Base-by-base conservation (phyloP, 768 basidiomycete species). In the Pulveroboletus sp. region DNA sequence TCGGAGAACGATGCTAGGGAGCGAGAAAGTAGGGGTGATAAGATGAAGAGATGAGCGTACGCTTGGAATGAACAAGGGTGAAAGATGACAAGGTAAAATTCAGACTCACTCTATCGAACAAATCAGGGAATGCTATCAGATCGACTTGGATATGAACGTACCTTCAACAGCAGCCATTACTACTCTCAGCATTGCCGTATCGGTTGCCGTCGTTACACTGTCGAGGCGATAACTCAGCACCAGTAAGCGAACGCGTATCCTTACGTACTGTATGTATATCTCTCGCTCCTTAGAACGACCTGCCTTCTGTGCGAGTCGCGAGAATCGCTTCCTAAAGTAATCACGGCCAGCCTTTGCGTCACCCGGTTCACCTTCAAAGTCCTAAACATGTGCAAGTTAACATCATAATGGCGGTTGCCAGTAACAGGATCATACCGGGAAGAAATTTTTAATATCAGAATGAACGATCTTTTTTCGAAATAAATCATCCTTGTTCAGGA, bases 111-210 rank as follows among this genome's bases (percentile, higher is more conserved):
- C 85, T 87, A 58, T 35, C n/a, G 14, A 55, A 56, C 47, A 48
- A 24, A 53, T 62, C 49, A 59, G 60, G 32, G 2, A 4, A 39
- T 36, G 35, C 49, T 48, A n/a, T 53, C 40, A 4, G 32, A 10
- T 37, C 6, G 6, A 13, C 2, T 23, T 20, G 21, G 11, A 21
- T 51, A 38, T 33, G 41, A 47, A 75, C 82, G 58, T 53, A 90
- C 90, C 91, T 93, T 93, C 89, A 43, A 94, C 91, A 52, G 94
- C 93, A 54, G 90, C 89, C 94, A 95, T 95, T 14, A 97, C 90
- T 17, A 94, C 90, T 58, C 87, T 76, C 42, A 94, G 70, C 76
- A 93, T 78, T 17, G 80, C 88, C 2, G 91, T 94, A 72, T 94
- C 92, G 19, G 92, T 92, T 29, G 93, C 91, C 35, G 85, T 94